Conservation (phyloP, 148 eudicot genomes). For the Cornus suecica region DNA sequence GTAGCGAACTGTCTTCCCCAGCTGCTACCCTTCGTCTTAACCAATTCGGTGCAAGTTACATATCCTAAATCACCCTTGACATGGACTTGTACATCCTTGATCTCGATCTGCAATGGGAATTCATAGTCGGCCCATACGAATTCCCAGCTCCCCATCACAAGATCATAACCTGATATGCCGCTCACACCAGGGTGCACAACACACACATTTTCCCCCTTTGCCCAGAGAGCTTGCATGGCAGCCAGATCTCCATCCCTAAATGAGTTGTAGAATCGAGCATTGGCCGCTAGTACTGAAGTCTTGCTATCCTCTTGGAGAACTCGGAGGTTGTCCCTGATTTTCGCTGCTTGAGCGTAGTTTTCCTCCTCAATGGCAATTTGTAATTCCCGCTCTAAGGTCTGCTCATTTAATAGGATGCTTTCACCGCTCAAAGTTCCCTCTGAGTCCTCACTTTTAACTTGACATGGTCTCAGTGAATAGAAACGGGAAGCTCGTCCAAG, state of each 20-base stretch:
- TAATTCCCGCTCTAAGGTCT: slow-evolving; percentile 63
- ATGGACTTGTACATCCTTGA: slow-evolving; percentile 76
- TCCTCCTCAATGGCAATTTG: slow-evolving; percentile 77
- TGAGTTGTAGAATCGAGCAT: slow-evolving; percentile 78
- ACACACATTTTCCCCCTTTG: slow-evolving; percentile 67
- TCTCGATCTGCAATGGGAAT: slow-evolving; percentile 79
- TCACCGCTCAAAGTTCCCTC: slow-evolving; percentile 64
- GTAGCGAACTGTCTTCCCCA: slow-evolving; percentile 98
- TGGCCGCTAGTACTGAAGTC: slow-evolving; percentile 76
- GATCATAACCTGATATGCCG: slow-evolving; percentile 86
- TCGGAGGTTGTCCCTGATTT: slow-evolving; percentile 75
- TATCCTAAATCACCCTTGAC: slow-evolving; percentile 80
- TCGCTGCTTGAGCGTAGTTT: slow-evolving; percentile 84
- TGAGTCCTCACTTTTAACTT: slow-evolving; percentile 63
- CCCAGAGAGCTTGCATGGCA: slow-evolving; percentile 87
- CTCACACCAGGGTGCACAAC: slow-evolving; percentile 98
- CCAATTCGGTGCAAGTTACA: slow-evolving; percentile 82
- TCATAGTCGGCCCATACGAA: slow-evolving; percentile 91
- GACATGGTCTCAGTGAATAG: slow-evolving; percentile 41
- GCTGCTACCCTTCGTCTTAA: slow-evolving; percentile 77
- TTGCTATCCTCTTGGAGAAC: slow-evolving; percentile 76
- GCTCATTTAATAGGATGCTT: slow-evolving; percentile 62
- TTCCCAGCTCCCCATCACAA: slow-evolving; percentile 98
- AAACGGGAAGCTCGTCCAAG: slow-evolving; percentile 26
- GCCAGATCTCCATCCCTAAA: slow-evolving; percentile 83